Conservation (phyloP, 495 filamentous ascomycete species). For the Eremomyces bilateralis region DNA sequence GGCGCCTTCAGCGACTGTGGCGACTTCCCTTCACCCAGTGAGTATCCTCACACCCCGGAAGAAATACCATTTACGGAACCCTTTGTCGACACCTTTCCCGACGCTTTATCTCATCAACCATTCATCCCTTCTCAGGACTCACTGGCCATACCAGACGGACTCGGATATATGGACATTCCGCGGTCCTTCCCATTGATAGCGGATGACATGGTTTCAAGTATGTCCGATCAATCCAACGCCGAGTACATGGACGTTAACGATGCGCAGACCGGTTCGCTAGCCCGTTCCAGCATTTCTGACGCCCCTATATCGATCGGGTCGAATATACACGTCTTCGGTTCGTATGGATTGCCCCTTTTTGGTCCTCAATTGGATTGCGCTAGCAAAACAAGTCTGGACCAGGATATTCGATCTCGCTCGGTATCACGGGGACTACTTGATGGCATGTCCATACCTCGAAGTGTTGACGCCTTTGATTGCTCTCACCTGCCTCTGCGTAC, state of each 20-base stretch:
- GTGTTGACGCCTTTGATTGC: slow-evolving; percentile 6
- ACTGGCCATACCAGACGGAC: slow-evolving; percentile 11
- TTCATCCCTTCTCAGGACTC: slow-evolving; percentile 8
- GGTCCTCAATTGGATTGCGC: too few species aligned
- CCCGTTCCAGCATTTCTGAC: too few species aligned
- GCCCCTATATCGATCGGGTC: too few species aligned
- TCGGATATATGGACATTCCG: slow-evolving; percentile 11
- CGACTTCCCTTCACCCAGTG: slow-evolving; percentile 21
- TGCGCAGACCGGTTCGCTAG: background rate
- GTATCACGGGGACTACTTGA: slow-evolving; percentile 16
- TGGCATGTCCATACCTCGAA: slow-evolving; percentile 13
- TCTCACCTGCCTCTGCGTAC: slow-evolving; percentile 27
- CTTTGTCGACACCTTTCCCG: slow-evolving; percentile 9
- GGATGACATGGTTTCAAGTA: slow-evolving; percentile 4
- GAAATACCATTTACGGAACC: slow-evolving; percentile 13
- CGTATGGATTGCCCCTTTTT: too few species aligned
- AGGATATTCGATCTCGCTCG: slow-evolving; percentile 6
- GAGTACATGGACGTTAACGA: slow-evolving; percentile 2
- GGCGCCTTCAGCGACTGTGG: slow-evolving; percentile 25
- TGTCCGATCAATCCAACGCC: background rate
- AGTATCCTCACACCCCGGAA: slow-evolving; percentile 19
- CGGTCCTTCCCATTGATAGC: slow-evolving; percentile 10
- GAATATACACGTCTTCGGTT: too few species aligned
- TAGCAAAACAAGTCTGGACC: too few species aligned
- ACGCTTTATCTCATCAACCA: too few species aligned